Conservation (phyloP, 768 basidiomycete genomes). For the Termitomyces sp. region DNA sequence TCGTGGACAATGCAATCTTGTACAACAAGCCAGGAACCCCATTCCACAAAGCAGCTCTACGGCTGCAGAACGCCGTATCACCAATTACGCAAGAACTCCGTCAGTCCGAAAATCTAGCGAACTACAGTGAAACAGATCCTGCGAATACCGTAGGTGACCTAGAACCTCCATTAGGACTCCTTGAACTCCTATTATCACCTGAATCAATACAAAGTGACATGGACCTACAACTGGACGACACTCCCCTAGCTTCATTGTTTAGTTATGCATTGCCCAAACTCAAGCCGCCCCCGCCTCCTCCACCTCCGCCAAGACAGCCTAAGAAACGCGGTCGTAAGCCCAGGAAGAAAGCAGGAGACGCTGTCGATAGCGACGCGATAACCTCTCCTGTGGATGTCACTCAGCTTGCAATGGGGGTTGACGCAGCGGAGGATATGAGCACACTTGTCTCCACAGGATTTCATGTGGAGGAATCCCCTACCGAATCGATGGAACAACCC, state of each 20-base stretch:
- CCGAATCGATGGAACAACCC: background rate
- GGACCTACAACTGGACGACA: slow-evolving; percentile 47
- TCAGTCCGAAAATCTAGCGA: background rate
- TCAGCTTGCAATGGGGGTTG: background rate
- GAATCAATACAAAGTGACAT: slow-evolving; percentile 47
- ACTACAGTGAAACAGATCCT: background rate
- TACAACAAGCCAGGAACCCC: slow-evolving; percentile 79
- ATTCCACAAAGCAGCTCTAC: slow-evolving; percentile 63
- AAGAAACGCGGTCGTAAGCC: slow-evolving; percentile 35
- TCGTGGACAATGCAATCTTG: slow-evolving; percentile 76
- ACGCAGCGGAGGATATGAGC: background rate
- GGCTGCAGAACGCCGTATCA: slow-evolving; percentile 41
- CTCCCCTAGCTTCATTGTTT: slow-evolving; percentile 65
- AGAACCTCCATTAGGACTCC: slow-evolving; percentile 57
- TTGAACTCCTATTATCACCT: slow-evolving; percentile 51
- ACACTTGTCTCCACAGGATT: slow-evolving; percentile 11
- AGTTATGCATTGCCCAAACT: slow-evolving; percentile 56
- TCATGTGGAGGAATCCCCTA: background rate
- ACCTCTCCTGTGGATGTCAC: background rate
- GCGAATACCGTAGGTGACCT: slow-evolving; percentile 56
- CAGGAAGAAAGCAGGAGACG: slow-evolving; percentile 17
- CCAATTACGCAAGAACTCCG: slow-evolving; percentile 40
- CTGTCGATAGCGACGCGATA: background rate
- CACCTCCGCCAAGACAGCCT: slow-evolving; percentile 35
- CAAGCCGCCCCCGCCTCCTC: slow-evolving; percentile 57